Base-by-base conservation (phyloP, 768 basidiomycete species). In the Lentinula boryana region DNA sequence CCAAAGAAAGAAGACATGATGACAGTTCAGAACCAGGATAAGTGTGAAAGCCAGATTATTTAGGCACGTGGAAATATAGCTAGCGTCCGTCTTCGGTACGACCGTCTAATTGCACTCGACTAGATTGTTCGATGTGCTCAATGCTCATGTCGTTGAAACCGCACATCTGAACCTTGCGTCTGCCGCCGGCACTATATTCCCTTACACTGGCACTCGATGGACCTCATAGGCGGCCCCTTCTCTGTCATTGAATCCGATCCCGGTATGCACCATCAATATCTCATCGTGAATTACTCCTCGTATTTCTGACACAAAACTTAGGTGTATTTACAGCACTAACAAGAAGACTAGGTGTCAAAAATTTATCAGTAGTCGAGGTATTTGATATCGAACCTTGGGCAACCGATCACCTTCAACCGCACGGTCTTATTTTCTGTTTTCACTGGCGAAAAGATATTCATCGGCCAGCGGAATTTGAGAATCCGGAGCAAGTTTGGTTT, bases 361-460 rank as follows among this genome's bases (percentile, higher is more conserved):
- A 79, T 27, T 69, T 85, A 8, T 82, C 85, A 62, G 71, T 86
- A 10, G 75, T 81, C 36, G 86, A 87, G 66, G 68, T 86, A 31
- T 86, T 85, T 67, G 81, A 82, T 67, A 83, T 87, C 40, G 85
- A 85, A 63, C 80, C 84, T 5, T 85, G 80, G 80, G 84, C 82
- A 1, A 76, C 83, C n/a, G 81, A 84, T 69, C 80, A 84, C 63
- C 77, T 86, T 57, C 71, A 76, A 23, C 84, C 84, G 3, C 77
- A 79, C 63, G 85, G 83, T 5, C 79, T 87, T 53, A 80, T 87
- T 32, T 82, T 87, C 68, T 87, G 85, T 69, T 86, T 84, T 68
- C 70, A 82, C 60, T 86, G 83, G 81, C 71, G 69, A 16, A 80
- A 80, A 63, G 83, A 84, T 64, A 54, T 71, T 4, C 78, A 80